These are phyloP conservation scores for Diplodia scrobiculata DNA, from an alignment of 2,329 filamentous ascomycete genomes.

Conservation along the genomic window DNA sequence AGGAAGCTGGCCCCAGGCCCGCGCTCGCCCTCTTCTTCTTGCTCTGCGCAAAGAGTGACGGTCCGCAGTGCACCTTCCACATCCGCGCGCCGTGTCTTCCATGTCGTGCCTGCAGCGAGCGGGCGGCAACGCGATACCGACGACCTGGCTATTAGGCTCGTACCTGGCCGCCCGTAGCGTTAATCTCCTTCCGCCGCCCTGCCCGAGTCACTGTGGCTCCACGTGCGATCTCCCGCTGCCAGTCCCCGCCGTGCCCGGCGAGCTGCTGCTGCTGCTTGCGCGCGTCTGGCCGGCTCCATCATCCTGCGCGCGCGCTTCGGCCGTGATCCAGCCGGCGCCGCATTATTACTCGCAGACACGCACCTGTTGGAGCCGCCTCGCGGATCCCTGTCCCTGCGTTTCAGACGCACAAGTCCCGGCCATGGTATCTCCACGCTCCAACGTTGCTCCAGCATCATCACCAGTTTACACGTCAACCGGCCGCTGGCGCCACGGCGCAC, in stretches of 20 bases:
- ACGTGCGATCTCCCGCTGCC: slow-evolving; percentile 26
- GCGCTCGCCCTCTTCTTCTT: background rate
- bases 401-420: slow-evolving; percentile 22
- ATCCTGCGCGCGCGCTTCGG: slow-evolving; percentile 3
- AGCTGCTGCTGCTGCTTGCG: background rate
- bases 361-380: slow-evolving; percentile 23
- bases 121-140: slow-evolving; percentile 8
- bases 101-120: background rate
- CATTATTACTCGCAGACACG: slow-evolving; percentile 21
- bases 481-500: slow-evolving; percentile 9
- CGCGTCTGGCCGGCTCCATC: background rate
- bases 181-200: slow-evolving; percentile 6
- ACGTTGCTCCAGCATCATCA: slow-evolving; percentile 6
- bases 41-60: background rate
- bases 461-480: slow-evolving; percentile 14
- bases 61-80: background rate
- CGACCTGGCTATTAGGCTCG: slow-evolving; percentile 10
- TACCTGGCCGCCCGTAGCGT: background rate
- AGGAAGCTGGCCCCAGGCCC: background rate
- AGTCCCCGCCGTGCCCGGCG: background rate
- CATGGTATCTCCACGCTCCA: slow-evolving; percentile 2
- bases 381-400: slow-evolving; percentile 24
- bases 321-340: background rate
- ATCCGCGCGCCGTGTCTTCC: background rate
- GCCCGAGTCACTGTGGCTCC: slow-evolving; percentile 3